Evolutionary conservation across 2,329 filamentous ascomycete genomes (phyloP), one percentile per base, ranked within the genome.

Genomic region (Tricladium varicosporioides): DNA sequence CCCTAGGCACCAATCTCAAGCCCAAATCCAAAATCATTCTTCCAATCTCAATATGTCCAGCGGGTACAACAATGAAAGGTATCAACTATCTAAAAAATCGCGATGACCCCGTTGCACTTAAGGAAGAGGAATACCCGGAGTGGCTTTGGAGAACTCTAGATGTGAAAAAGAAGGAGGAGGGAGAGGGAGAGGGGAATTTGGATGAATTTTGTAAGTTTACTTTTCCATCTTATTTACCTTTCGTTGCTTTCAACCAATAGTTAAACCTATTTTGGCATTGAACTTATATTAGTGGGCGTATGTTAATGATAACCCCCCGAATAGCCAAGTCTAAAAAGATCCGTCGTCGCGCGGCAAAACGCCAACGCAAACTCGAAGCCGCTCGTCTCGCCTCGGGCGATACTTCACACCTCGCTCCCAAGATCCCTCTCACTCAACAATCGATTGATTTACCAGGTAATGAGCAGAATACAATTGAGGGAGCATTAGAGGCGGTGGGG

Each of bases 291-390:
- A 7, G 22, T 4, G 22, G 7, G 7, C 7, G 7, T 4, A 3
- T 27, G 22, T 7, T 27, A 27, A 27, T 27, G n/a, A n/a, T n/a
- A n/a, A n/a, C n/a, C n/a, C n/a, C n/a, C 13, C 15, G 27, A 15
- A 32, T 60, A 92, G 88, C 89, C 58, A 94, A 94, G 82, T 92
- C 88, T 27, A 92, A 91, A 73, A 93, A 92, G 71, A 85, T 91
- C 72, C 85, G 90, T 59, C 81, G 84, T 56, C 71, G 87, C 54
- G 90, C 90, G 8, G 84, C 85, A 44, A 92, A 86, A 74, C 78
- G 80, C 72, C 79, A 81, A 68, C 78, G 82, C 55, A 70, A 74
- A 19, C 66, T 77, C 18, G 83, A 89, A 76, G 75, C 80, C 71
- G 73, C 80, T 74, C 69, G 90, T 69, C 72, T 86, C 69, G 81